Evolutionary conservation across 192 early-diverging fungal species (phyloP), one percentile per base, ranked within the genome.

Genomic region (Gonapodya prolifera): DNA sequence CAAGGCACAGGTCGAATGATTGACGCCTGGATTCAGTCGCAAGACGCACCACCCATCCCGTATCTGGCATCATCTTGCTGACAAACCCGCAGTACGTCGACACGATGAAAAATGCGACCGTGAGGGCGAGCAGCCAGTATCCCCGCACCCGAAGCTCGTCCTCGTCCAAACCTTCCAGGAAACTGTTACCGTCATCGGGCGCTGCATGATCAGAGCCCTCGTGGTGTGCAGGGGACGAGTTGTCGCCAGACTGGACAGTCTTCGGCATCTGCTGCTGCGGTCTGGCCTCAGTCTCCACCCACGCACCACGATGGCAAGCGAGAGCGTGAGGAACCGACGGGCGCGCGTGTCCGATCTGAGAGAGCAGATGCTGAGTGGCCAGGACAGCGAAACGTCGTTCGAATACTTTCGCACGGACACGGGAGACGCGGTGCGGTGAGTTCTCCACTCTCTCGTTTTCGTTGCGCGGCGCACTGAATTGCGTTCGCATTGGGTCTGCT

Each of bases 21-120:
- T n/a, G n/a, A n/a, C n/a, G n/a, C n/a, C n/a, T n/a, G n/a, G n/a
- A n/a, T n/a, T n/a, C n/a, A n/a, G n/a, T n/a, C n/a, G 71, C n/a
- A 8, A 80, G 0, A 33, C 16, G 70, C 81, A 90, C 86, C 79
- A 83, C 84, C 33, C 88, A 85, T 0, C 91, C 89, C 0, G 92
- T 92, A 32, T 86, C 79, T 0, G 92, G 91, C 85, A 92, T 85
- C 34, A 87, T 91, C 71, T 92, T 89, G 28, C 88, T 87, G 2
- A 89, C 88, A 0, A 91, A 84, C 31, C 89, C 82, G 2, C 89
- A 82, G 83, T 92, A 94, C 82, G 91, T 85, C 1, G 86, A 84
- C 0, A 83, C 70, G 0, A 88, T 82, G 76, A 92, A 94, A 28
- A 90, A 78, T 33, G 87, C 75, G 78, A 84, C 86, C 13, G 92